Percentiles rank a stretch among this genome's conserved stretches.
phyloP scores from a whole-genome alignment of 345 rosid species.

The Hibiscus tridactylites region DNA sequence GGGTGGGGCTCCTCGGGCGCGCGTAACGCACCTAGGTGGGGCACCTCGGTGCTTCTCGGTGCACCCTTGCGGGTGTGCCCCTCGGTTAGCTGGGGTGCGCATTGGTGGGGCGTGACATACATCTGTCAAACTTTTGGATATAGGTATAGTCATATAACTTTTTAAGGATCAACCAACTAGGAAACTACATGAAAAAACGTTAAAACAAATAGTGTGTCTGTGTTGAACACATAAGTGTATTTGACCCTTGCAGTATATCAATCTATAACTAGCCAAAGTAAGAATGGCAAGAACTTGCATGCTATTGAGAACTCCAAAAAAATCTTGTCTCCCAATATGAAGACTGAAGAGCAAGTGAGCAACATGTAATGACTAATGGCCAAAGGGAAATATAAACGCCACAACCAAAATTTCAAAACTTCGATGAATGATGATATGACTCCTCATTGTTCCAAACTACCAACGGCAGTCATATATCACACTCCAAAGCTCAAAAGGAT shows the following conservation, averaged over 20 bases:
- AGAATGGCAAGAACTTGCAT: not conserved
- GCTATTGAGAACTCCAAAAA: not conserved
- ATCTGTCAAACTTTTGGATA: not conserved
- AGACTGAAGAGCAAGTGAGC: not conserved
- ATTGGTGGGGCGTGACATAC: not conserved
- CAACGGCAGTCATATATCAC: not conserved
- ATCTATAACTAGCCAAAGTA: not conserved
- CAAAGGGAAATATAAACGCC: not conserved
- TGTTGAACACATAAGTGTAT: not conserved
- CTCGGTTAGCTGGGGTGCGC: too few species aligned
- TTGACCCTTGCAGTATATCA: not conserved
- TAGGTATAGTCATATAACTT: not conserved
- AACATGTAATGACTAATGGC: not conserved
- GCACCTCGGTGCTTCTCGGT: too few species aligned
- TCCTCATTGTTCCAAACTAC: not conserved
- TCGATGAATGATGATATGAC: not conserved
- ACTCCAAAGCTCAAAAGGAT: not conserved
- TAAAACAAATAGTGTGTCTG: not conserved
- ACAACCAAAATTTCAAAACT: not conserved
- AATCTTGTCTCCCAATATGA: not conserved
- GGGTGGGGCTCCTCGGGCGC: too few species aligned
- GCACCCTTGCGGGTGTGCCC: too few species aligned
- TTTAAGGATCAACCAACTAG: not conserved
- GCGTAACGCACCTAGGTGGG: too few species aligned
- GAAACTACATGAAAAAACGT: not conserved